Evolutionary conservation across 306 rosid genomes (phyloP), one percentile per base, ranked within the genome.

Genomic region (Dryas alaskensis): DNA sequence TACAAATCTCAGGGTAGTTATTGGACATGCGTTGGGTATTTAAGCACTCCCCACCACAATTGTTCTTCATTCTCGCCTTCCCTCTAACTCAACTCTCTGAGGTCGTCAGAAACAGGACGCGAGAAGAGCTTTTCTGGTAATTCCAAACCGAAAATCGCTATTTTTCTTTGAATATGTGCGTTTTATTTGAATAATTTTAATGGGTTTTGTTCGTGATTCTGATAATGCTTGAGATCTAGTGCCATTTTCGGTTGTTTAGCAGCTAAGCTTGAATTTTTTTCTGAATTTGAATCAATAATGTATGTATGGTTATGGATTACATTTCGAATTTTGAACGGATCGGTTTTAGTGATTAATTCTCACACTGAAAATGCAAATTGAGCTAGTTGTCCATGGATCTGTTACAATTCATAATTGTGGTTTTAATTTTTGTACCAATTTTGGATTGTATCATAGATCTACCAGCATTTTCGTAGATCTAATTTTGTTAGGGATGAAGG

Each of bases 11-110:
- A 82, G 0, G 49, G 76, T 2, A 17, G 80, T 5, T 49, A 65
- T 75, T n/a, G 73, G 67, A 78, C 82, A 79, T 64, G 73, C 72
- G 76, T 78, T 85, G 83, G 65, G 84, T 89, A 87, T 89, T 84
- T 83, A 88, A 81, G 16, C 57, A 5, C 60, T 60, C 72, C 61
- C 59, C 69, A 62, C 72, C 64, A 27, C 52, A 0, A 25, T 14
- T 11, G 83, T 82, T 64, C 71, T 16, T 65, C 80, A 8, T 61
- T 6, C 70, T 58, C 42, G 62, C 79, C 22, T 75, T 59, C 66
- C 60, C 60, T 60, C 44, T 39, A 59, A 17, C 66, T 1, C 55
- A 51, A 51, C 57, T 51, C 19, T 51, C 3, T 51, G 11, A 37
- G 31, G 6, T 37, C 49, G 73, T n/a, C 61, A 52, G 39, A 4